Evolutionary conservation across 2,329 filamentous ascomycete species (phyloP), one percentile per base, ranked within the genome.

Genomic region (Aspergillus ibericus): DNA sequence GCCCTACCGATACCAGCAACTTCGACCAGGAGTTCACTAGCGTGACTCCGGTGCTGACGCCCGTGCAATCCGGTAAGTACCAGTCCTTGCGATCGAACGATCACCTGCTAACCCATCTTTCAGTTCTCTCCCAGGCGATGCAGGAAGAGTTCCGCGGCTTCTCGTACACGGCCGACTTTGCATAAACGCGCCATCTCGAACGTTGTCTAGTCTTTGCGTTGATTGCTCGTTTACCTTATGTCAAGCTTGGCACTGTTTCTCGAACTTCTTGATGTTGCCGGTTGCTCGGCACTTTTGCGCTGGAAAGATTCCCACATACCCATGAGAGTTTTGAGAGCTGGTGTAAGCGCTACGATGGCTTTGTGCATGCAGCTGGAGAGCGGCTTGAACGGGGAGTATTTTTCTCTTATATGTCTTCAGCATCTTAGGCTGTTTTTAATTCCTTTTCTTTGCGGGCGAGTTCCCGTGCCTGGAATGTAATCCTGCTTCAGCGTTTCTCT

Each of bases 101-200:
- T 55, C 34, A 55, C 52, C 40, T 12, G 22, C 40, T 62, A 58
- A 66, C 53, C 9, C 57, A 50, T 25, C 57, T 48, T 61, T 44
- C 66, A 96, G 95, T 99, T 46, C 84, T 99, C 63, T 96, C 93
- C 27, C 95, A 98, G 82, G 92, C 92, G 44, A 98, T 98, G 93
- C 95, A 99, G 80, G 95, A 99, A 81, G 93, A 99, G 76, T 99
- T 99, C 89, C 88, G 95, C 59, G 95, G 95, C 66, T 99, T 99
- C 82, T 98, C 93, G 25, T 99, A 99, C 79, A 95, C 91, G 53
- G 91, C 91, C 60, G 92, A 96, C 76, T 96, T 96, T 78, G 89
- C 89, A 62, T 93, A 76, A 81, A 68, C 50, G 40, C 36, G 20
- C 46, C 27, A 15, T 56, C 55, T 42, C 27, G 25, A 52, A 34